These are phyloP conservation scores for Trichoderma koningii DNA, from an alignment of 2,329 filamentous ascomycete species.

Conservation along the genomic window DNA sequence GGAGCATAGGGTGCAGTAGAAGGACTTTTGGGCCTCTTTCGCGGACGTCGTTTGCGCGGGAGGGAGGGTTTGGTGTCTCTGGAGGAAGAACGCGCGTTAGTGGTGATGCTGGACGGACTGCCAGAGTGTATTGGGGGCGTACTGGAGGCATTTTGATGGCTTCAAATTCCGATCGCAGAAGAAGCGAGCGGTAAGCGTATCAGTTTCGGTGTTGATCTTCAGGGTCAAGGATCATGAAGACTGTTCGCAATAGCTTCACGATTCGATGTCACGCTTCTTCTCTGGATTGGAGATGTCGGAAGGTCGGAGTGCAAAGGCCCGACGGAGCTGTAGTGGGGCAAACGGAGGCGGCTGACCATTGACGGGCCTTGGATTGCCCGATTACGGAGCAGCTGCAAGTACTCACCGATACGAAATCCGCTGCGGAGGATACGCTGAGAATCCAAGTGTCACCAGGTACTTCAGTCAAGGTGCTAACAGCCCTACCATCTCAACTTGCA, in stretches of 20 bases:
- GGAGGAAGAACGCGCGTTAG: constrained; percentile 22
- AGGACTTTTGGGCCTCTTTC: constrained; percentile 74
- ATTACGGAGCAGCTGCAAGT: background rate
- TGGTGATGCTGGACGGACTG: constrained; percentile 44
- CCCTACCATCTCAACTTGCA: too few relatives aligned
- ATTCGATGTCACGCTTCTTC: background rate
- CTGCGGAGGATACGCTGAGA: too few relatives aligned
- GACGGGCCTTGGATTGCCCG: background rate
- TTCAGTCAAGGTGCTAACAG: too few relatives aligned
- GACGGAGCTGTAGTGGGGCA: constrained; percentile 14
- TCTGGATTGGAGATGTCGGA: background rate
- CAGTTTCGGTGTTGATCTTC: background rate
- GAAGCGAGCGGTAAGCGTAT: background rate
- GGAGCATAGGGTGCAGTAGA: constrained; percentile 84
- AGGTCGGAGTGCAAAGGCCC: constrained; percentile 5
- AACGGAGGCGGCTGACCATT: background rate
- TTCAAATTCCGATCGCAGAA: background rate
- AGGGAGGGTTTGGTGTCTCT: constrained; percentile 61
- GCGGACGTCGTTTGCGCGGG: constrained; percentile 64
- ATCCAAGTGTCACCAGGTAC: too few relatives aligned
- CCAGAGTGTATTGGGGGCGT: constrained; percentile 40
- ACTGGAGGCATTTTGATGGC: constrained; percentile 57
- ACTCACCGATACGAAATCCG: too few relatives aligned
- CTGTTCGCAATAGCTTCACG: background rate
- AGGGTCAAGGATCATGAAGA: background rate